Evolutionary conservation across 2,329 filamentous ascomycete species (phyloP).

Genomic region (Sclerotinia subarctica): DNA sequence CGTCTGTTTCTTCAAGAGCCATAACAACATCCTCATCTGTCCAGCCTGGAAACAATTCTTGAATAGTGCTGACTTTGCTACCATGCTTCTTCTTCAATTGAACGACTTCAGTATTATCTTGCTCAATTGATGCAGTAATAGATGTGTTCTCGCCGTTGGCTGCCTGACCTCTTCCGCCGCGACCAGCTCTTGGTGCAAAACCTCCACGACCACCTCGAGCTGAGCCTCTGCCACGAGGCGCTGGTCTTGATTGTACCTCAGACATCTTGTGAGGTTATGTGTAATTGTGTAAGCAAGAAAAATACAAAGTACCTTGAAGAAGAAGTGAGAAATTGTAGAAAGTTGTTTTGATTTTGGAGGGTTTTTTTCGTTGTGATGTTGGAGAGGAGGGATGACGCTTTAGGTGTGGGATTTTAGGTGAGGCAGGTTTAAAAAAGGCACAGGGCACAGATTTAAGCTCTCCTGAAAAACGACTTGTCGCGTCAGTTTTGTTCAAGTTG

Average conservation of each 20-base stretch:
- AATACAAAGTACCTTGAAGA: conserved; percentile 23
- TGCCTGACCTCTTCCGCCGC: conserved; percentile 62
- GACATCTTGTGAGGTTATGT: conserved; percentile 56
- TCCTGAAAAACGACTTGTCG: conserved; percentile 20
- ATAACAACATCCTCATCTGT: conserved; percentile 92
- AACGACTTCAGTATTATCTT: conserved; percentile 83
- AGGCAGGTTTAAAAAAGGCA: conserved; percentile 13
- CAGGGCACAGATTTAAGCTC: conserved; percentile 22
- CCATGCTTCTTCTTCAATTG: conserved; percentile 89
- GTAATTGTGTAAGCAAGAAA: conserved; percentile 29
- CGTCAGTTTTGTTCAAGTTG: conserved; percentile 5
- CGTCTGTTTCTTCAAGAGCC: conserved; percentile 83
- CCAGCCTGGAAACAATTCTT: conserved; percentile 94
- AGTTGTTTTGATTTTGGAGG: conserved; percentile 16
- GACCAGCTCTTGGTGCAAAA: conserved; percentile 65
- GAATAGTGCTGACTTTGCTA: conserved; percentile 73
- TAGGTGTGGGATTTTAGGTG: conserved; percentile 14
- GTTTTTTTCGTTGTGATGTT: conserved; percentile 17
- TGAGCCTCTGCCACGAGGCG: conserved; percentile 86
- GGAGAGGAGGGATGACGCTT: conserved; percentile 20
- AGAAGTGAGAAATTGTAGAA: conserved; percentile 23
- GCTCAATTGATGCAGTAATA: conserved; percentile 59
- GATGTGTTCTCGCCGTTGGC: conserved; percentile 69
- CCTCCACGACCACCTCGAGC: conserved; percentile 80
- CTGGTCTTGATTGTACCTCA: conserved; percentile 84